phyloP scores from a whole-genome alignment of 192 early-diverging fungal genomes.

The Backusella tarrabulga region DNA sequence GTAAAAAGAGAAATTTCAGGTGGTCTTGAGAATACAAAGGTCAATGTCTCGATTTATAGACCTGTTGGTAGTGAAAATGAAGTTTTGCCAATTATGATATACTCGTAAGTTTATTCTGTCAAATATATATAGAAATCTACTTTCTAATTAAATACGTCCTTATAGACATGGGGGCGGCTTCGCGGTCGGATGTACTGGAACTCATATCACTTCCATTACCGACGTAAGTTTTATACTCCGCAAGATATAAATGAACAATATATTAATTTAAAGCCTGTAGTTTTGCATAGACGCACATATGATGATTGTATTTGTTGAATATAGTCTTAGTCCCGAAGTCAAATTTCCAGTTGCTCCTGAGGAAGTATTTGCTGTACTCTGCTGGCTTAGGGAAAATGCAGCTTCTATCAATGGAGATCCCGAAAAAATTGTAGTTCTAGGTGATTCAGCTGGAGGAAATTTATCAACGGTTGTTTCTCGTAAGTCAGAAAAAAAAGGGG shows the following conservation, averaged over 20 bases:
- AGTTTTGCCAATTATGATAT: not conserved
- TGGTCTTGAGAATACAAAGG: not conserved
- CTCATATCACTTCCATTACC: not conserved
- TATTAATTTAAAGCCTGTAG: not conserved
- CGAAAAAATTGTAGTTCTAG: constrained; percentile 7
- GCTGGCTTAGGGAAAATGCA: constrained; percentile 1
- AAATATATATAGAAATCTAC: not conserved
- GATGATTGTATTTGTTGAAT: constrained; percentile 18
- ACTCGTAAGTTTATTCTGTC: not conserved
- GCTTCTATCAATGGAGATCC: constrained; percentile 1
- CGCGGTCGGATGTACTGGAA: not conserved
- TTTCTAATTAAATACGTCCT: not conserved
- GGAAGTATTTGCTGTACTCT: constrained; percentile 7
- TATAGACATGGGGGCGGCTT: not conserved
- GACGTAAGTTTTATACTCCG: not conserved
- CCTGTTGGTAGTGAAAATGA: not conserved
- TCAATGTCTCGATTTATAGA: not conserved
- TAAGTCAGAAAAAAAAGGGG: not conserved
- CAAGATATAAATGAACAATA: not conserved
- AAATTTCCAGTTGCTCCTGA: constrained; percentile 13
- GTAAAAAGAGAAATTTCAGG: not conserved
- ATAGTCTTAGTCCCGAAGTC: constrained; percentile 10
- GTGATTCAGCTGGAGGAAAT: constrained; percentile 27
- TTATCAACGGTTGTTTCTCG: not conserved
- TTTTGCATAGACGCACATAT: not conserved